Conservation (phyloP, 441 rosid species). For the Populus hybrid region DNA sequence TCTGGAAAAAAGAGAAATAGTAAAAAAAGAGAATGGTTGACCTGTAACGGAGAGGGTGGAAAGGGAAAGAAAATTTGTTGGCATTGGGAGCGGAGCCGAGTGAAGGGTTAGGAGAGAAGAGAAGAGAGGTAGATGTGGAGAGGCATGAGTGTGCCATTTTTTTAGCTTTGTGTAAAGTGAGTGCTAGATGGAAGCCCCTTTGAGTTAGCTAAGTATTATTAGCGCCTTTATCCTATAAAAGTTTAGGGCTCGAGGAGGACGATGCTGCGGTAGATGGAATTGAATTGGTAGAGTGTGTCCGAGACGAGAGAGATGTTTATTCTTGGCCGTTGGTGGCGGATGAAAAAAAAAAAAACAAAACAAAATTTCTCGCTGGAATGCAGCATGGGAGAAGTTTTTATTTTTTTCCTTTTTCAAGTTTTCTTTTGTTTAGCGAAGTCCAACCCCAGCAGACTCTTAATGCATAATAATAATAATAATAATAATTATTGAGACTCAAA, state of each 20-base stretch:
- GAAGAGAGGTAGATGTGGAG: slow-evolving; percentile 59
- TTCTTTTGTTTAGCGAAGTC: too few relatives aligned
- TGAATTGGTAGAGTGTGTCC: not conserved
- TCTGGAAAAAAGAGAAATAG: not conserved
- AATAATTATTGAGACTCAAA: too few relatives aligned
- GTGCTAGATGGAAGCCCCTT: not conserved
- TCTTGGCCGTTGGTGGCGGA: too few relatives aligned
- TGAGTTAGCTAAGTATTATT: too few relatives aligned
- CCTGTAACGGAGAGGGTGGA: slow-evolving; percentile 57
- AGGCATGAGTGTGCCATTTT: slow-evolving; percentile 70
- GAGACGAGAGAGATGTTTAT: not conserved
- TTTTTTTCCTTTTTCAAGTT: too few relatives aligned
- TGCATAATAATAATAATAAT: too few relatives aligned
- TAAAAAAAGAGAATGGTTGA: slow-evolving; percentile 11
- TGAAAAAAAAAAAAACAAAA: too few relatives aligned
- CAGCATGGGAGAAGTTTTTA: too few relatives aligned
- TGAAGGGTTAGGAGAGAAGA: slow-evolving; percentile 46
- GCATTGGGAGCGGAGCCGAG: slow-evolving; percentile 38
- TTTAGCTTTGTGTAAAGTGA: not conserved
- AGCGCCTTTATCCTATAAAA: slow-evolving; percentile 6
- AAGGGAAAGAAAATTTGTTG: slow-evolving; percentile 39
- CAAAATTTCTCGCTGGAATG: too few relatives aligned
- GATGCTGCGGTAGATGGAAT: not conserved
- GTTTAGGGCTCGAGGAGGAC: not conserved
- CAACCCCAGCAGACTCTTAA: too few relatives aligned